phyloP scores from a whole-genome alignment of 257 asterid species.

The Jaltomata sinuosa region DNA sequence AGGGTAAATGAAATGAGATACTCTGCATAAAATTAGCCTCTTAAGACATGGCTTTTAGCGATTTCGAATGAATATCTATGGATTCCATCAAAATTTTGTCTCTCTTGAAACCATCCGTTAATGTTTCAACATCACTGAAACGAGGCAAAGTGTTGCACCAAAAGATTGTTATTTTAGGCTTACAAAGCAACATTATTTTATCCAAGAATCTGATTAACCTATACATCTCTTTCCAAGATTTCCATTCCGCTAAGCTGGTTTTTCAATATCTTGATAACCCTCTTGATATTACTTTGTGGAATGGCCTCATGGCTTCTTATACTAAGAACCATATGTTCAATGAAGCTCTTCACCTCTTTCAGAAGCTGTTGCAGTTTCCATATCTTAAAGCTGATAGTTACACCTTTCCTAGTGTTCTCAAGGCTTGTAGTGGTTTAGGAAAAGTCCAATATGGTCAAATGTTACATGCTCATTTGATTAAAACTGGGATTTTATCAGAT shows the following conservation, averaged over 20 bases:
- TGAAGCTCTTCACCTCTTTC: slow-evolving; percentile 44
- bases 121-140: slow-evolving; percentile 19
- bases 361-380: slow-evolving; percentile 23
- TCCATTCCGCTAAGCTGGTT: slow-evolving; percentile 35
- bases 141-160: slow-evolving; percentile 41
- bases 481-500: slow-evolving; percentile 48
- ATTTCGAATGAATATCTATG: slow-evolving; percentile 13
- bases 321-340: slow-evolving; percentile 43
- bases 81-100: slow-evolving; percentile 25
- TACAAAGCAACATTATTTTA: slow-evolving; percentile 34
- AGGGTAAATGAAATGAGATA: too few relatives aligned
- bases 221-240: slow-evolving; percentile 38
- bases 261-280: slow-evolving; percentile 39
- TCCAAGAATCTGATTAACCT: slow-evolving; percentile 57
- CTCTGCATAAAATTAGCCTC: too few relatives aligned
- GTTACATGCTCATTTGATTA: slow-evolving; percentile 45
- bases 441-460: slow-evolving; percentile 36
- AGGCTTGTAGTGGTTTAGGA: slow-evolving; percentile 60
- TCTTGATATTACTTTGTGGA: slow-evolving; percentile 64
- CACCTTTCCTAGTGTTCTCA: slow-evolving; percentile 68
- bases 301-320: slow-evolving; percentile 53
- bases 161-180: slow-evolving; percentile 38
- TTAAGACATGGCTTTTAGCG: not conserved
- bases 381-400: slow-evolving; percentile 50
- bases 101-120: slow-evolving; percentile 29